phyloP scores from a whole-genome alignment of 208 protist genomes.

The Leishmania lainsoni region DNA sequence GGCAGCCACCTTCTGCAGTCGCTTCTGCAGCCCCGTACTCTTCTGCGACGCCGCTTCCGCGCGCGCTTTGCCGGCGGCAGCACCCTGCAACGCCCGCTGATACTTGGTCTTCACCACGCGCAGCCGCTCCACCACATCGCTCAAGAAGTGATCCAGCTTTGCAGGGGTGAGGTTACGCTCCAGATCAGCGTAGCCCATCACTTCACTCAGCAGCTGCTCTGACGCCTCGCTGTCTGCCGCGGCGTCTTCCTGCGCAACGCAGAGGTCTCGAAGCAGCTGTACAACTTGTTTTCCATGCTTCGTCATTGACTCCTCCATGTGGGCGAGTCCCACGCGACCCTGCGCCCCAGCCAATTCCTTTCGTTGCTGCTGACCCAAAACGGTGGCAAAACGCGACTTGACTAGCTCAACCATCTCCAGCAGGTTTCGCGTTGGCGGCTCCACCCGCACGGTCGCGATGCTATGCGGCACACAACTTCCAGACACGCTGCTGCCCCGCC shows the following conservation, averaged over 20 bases:
- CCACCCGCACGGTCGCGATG: slow-evolving; percentile 38
- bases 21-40: slow-evolving; percentile 27
- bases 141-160: slow-evolving; percentile 45
- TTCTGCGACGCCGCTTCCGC: slow-evolving; percentile 51
- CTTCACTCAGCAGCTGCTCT: slow-evolving; percentile 17
- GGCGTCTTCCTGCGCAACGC: slow-evolving; percentile 20
- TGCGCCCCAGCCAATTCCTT: slow-evolving; percentile 51
- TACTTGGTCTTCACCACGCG: slow-evolving; percentile 53
- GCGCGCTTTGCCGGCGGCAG: slow-evolving; percentile 42
- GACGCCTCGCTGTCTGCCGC: not conserved
- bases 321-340: slow-evolving; percentile 39
- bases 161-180: slow-evolving; percentile 23
- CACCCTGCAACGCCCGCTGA: slow-evolving; percentile 39
- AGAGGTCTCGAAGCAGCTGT: slow-evolving; percentile 46
- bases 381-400: slow-evolving; percentile 50
- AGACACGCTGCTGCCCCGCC: slow-evolving; percentile 6
- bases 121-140: slow-evolving; percentile 58
- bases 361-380: slow-evolving; percentile 57
- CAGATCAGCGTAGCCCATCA: slow-evolving; percentile 16
- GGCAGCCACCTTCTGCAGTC: slow-evolving; percentile 36
- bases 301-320: slow-evolving; percentile 49
- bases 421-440: slow-evolving; percentile 59
- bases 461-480: slow-evolving; percentile 4
- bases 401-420: slow-evolving; percentile 71
- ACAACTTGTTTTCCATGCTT: slow-evolving; percentile 42